Evolutionary conservation across 345 rosid species (phyloP), one percentile per base, ranked within the genome.

Genomic region (Eucalyptus globulus): DNA sequence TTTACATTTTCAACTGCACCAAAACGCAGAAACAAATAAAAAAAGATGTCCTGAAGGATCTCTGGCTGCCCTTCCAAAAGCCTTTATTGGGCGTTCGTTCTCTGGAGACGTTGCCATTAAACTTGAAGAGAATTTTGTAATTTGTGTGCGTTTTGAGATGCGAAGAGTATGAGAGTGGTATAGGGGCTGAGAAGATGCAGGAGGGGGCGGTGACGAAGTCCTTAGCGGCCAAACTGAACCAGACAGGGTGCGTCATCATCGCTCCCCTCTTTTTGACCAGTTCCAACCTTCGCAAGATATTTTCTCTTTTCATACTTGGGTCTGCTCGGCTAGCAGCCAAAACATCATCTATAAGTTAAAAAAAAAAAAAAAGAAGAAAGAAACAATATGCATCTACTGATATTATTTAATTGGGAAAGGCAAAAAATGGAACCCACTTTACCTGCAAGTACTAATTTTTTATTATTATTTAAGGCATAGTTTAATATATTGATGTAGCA

Each of bases 51-150:
- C 90, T 44, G 90, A 88, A 34, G 90, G 6, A 86, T 88, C 90
- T 67, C 87, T 85, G 56, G 90, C 88, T 0, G 90, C 91, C 91
- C 91, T 88, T 9, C 91, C 90, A 72, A 86, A 88, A 45, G 90
- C 87, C 80, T 49, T 86, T 8, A 65, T 40, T n/a, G 91, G 88
- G 14, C 88, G 89, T 83, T 90, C 89, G 8, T 88, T 29, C 40
- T 87, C 86, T 29, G 76, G 37, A 11, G 80, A 14, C 24, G 5
- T 60, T 24, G 56, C 85, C 83, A 44, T 89, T 58, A 51, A 67
- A 19, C 22, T 31, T 31, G 40, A 29, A 26, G 65, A 27, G 8
- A 15, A 44, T n/a, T 47, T 29, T 53, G 14, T 56, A 51, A 16
- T 22, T 37, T 12, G 27, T 19, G 49, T 53, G 10, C 56, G 34